Conservation (phyloP, 2,329 filamentous ascomycete species). For the Alternaria sp. region DNA sequence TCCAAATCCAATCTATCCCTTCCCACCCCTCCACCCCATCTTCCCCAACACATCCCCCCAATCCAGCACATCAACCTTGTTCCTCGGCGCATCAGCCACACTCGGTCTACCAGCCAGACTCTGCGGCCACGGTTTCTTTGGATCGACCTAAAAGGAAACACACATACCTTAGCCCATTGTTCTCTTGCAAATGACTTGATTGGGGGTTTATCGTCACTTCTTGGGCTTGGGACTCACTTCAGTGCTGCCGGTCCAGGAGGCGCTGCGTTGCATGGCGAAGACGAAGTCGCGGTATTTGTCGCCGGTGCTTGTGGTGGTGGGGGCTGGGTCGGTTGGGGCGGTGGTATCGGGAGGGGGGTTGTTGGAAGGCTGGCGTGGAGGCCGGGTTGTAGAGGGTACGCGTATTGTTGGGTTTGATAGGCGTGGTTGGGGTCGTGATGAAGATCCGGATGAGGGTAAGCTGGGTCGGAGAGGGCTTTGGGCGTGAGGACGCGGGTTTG, state of each 20-base stretch:
- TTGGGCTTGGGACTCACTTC: conserved; percentile 23
- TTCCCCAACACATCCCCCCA: conserved; percentile 23
- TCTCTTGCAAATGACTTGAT: not conserved
- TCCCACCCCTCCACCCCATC: not conserved
- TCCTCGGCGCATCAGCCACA: conserved; percentile 15
- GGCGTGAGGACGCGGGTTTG: not conserved
- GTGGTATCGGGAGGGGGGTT: not conserved
- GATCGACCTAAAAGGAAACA: conserved; percentile 18
- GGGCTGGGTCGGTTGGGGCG: not conserved
- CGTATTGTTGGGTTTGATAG: not conserved
- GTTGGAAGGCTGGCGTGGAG: not conserved
- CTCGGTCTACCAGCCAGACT: conserved; percentile 22
- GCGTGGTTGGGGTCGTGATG: not conserved
- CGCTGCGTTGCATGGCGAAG: conserved; percentile 17
- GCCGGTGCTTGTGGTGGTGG: not conserved
- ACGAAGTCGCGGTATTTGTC: conserved; percentile 31
- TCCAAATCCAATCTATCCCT: not conserved
- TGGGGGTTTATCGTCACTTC: not conserved
- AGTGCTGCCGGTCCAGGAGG: conserved; percentile 27
- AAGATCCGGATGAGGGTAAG: not conserved
- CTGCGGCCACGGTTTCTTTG: conserved; percentile 18
- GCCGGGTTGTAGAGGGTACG: not conserved
- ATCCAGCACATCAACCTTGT: conserved; percentile 23
- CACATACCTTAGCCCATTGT: conserved; percentile 13
- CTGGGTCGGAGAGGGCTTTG: not conserved